Percentiles rank a stretch among this genome's conserved stretches.
Conservation (phyloP, 345 rosid species). For the Populus euphratica region DNA sequence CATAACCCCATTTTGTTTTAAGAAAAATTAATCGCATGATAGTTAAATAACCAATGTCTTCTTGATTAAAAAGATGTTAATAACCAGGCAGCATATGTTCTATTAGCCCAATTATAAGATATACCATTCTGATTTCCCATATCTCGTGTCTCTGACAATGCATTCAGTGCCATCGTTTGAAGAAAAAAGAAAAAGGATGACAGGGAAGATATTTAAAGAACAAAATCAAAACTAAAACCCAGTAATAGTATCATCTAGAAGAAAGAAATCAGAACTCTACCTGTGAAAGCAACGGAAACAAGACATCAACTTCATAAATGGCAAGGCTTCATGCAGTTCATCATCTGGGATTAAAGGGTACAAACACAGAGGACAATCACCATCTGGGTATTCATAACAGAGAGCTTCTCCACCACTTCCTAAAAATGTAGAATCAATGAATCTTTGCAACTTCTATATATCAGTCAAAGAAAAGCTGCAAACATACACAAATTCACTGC, state of each 20-base stretch:
- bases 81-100: not conserved
- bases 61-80: not conserved
- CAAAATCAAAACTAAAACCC: not conserved
- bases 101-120: not conserved
- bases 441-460: not conserved
- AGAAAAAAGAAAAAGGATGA: slow-evolving; percentile 8
- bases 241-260: not conserved
- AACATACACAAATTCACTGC: not conserved
- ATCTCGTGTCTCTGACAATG: slow-evolving; percentile 41
- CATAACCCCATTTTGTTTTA: slow-evolving; percentile 3
- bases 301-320: slow-evolving; percentile 98
- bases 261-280: slow-evolving; percentile 32
- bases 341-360: slow-evolving; percentile 61
- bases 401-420: slow-evolving; percentile 85
- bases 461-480: not conserved
- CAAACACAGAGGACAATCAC: slow-evolving; percentile 81
- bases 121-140: slow-evolving; percentile 41
- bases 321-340: slow-evolving; percentile 36
- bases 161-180: slow-evolving; percentile 58
- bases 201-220: not conserved
- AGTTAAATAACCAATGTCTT: not conserved
- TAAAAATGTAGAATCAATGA: slow-evolving; percentile 28
- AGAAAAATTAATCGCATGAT: not conserved
- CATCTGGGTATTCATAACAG: slow-evolving; percentile 85
- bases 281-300: slow-evolving; percentile 94